phyloP scores from a whole-genome alignment of 495 filamentous ascomycete genomes.

The Aspergillus cavernicola region DNA sequence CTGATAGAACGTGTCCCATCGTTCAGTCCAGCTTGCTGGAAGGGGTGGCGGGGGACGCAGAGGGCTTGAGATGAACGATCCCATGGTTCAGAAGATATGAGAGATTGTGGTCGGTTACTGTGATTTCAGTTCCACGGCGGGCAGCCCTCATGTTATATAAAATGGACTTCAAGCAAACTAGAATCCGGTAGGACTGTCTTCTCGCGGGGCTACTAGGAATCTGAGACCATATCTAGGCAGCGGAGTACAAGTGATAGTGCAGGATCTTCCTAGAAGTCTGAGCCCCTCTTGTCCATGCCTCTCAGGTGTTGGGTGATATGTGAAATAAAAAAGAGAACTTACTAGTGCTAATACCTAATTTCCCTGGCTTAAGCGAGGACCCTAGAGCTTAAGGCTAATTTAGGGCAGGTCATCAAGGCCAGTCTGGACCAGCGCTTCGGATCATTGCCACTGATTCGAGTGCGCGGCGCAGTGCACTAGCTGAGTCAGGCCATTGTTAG shows the following conservation, averaged over 20 bases:
- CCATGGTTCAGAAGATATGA: background rate
- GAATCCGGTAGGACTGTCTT: background rate
- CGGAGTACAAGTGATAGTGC: background rate
- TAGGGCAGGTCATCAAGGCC: background rate
- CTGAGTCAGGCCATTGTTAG: too few species aligned
- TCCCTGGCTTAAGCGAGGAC: background rate
- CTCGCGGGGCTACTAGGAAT: background rate
- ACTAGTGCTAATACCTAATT: background rate
- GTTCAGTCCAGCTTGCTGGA: slow-evolving; percentile 1
- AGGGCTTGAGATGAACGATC: background rate
- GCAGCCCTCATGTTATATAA: background rate
- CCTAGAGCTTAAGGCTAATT: background rate
- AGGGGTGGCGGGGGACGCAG: background rate
- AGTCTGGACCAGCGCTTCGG: background rate
- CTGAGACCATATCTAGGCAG: background rate
- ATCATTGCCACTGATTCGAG: background rate
- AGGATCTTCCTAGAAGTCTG: background rate
- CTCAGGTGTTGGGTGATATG: background rate
- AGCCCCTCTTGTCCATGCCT: background rate
- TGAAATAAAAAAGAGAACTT: background rate
- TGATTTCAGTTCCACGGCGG: background rate
- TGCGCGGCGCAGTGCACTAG: background rate
- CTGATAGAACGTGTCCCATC: slow-evolving; percentile 1
- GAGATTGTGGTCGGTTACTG: background rate
- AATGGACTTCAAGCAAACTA: background rate